phyloP scores from a whole-genome alignment of 805 yeast species.

The Zygotorulaspora florentina region DNA sequence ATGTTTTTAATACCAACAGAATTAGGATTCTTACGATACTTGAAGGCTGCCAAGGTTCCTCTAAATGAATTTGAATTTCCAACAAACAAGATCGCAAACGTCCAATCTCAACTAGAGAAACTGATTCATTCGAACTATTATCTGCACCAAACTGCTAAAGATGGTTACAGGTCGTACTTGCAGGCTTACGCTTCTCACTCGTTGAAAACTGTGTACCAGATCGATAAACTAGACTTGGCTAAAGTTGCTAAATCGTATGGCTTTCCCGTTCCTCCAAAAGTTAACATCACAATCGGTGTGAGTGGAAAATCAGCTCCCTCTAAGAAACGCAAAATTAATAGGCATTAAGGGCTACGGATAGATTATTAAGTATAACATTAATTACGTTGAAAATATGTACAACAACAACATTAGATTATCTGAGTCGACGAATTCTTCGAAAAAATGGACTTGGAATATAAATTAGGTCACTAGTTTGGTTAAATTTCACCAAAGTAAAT shows the following conservation, averaged over 20 bases:
- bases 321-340: slow-evolving; percentile 26
- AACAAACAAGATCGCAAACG: slow-evolving; percentile 87
- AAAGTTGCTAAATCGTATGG: slow-evolving; percentile 97
- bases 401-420: background rate
- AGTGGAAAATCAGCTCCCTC: slow-evolving; percentile 59
- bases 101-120: slow-evolving; percentile 89
- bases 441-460: background rate
- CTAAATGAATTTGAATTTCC: slow-evolving; percentile 97
- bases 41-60: slow-evolving; percentile 96
- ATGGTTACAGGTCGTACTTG: slow-evolving; percentile 92
- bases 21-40: slow-evolving; percentile 87
- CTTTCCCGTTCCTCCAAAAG: slow-evolving; percentile 92
- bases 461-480: too few relatives aligned
- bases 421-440: background rate
- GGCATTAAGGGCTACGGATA: slow-evolving; percentile 9
- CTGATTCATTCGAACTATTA: slow-evolving; percentile 87
- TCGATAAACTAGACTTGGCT: slow-evolving; percentile 87
- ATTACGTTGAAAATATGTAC: background rate
- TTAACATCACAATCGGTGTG: slow-evolving; percentile 91
- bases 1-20: slow-evolving; percentile 95
- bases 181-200: slow-evolving; percentile 98
- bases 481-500: too few relatives aligned
- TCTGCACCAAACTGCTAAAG: slow-evolving; percentile 93
- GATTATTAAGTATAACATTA: background rate
- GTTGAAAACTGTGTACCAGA: slow-evolving; percentile 91